Evolutionary conservation across 78 protist genomes (phyloP), one percentile per base, ranked within the genome.

Genomic region (Dictyostelium firmibasis): DNA sequence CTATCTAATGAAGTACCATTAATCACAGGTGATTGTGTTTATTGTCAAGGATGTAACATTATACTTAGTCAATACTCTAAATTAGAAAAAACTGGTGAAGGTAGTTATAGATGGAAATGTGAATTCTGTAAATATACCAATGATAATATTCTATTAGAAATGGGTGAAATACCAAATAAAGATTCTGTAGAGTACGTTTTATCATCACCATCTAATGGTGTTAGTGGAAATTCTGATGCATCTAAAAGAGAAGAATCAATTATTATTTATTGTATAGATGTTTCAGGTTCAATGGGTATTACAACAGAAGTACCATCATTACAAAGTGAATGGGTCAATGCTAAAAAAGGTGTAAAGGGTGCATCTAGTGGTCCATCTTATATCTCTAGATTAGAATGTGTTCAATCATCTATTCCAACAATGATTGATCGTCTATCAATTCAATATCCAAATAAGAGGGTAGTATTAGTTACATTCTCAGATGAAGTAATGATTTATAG

Each of bases 231-330:
- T n/a, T 25, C 18, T 10, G 25, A 31, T 77, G 5, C 10, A 35
- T 23, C 13, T 4, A 86, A 29, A 0, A 72, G 81, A 36, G 94
- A 91, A 38, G 91, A 83, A 1, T 36, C 91, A 16, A 86, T 85
- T 38, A 92, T 95, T 81, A 84, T 96, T 38, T 96, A 87, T 69
- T 85, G 89, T 77, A 72, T 96, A 7, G 97, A 96, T 82, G 84
- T 92, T 6, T 91, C 95, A 9, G 97, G 97, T 47, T 96, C 97
- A 25, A 96, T 96, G 97, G 91, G 95, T 50, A 92, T 96, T 25
- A 93, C 97, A 8, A 88, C 94, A 16, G 97, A 96, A 13, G 76
- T 96, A 14, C 88, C 91, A 85, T 41, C 85, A 43, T 82, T 84
- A 18, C 94, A 82, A 81, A 36, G 75, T 47, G 87, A 84, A 81